A percentile compares a stretch with the other conserved stretches of the same genome.
Conservation (phyloP, 192 early-diverging fungal species). For the Coemansia sp. region DNA sequence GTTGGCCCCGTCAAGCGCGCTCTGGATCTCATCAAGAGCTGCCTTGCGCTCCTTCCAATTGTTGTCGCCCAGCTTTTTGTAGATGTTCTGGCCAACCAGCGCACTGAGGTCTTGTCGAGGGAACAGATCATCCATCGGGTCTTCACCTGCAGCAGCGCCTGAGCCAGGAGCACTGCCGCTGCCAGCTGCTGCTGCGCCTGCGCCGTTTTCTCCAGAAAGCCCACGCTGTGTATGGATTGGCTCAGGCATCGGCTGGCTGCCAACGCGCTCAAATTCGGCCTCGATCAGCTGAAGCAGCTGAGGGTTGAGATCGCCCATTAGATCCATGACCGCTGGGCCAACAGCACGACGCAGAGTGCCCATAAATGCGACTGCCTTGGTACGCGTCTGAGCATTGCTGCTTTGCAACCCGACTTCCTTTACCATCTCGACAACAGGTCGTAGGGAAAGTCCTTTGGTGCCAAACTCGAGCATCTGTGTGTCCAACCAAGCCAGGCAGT, state of each 20-base stretch:
- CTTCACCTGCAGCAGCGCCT: conserved; percentile 32
- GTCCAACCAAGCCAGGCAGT: conserved; percentile 86
- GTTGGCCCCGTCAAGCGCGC: conserved; percentile 73
- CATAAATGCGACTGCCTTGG: conserved; percentile 76
- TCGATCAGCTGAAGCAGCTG: conserved; percentile 82
- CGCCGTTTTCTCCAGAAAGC: conserved; percentile 8
- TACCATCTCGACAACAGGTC: conserved; percentile 80
- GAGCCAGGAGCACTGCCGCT: background rate
- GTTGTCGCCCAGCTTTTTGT: conserved; percentile 62
- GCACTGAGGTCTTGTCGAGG: conserved; percentile 80
- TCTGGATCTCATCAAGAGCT: conserved; percentile 78
- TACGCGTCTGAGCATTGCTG: conserved; percentile 79
- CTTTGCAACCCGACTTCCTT: conserved; percentile 75
- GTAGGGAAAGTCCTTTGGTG: conserved; percentile 70
- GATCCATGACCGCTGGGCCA: conserved; percentile 76
- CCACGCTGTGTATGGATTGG: conserved; percentile 45
- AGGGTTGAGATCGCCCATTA: conserved; percentile 86
- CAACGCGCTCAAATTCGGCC: conserved; percentile 90
- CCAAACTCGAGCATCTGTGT: conserved; percentile 89
- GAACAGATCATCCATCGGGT: conserved; percentile 80
- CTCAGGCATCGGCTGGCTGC: conserved; percentile 53
- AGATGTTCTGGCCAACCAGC: conserved; percentile 60
- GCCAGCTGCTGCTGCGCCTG: conserved; percentile 3
- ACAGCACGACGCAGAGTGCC: conserved; percentile 79
- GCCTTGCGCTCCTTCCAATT: conserved; percentile 96